A percentile compares a stretch with the other conserved stretches of the same genome.
Conservation (phyloP, 306 rosid species). For the Quercus parvula region DNA sequence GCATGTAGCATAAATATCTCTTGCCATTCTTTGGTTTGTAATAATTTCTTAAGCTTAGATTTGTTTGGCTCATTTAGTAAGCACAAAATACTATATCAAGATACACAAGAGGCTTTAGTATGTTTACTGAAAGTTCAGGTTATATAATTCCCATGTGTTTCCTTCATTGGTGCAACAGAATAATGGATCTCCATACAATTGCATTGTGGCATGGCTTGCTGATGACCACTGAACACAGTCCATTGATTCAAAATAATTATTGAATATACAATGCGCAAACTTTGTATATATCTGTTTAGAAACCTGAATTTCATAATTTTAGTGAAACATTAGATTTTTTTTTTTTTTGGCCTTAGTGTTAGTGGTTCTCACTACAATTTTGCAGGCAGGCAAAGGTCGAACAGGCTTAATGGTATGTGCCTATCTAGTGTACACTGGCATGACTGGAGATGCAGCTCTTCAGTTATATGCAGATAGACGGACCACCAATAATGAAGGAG, state of each 20-base stretch:
- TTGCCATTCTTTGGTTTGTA: background rate
- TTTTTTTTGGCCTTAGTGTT: slow-evolving; percentile 7
- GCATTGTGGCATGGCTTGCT: background rate
- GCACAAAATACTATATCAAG: background rate
- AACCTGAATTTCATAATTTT: background rate
- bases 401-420: slow-evolving; percentile 91
- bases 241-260: slow-evolving; percentile 1
- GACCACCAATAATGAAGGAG: slow-evolving; percentile 96
- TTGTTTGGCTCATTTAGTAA: background rate
- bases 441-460: slow-evolving; percentile 84
- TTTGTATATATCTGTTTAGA: background rate
- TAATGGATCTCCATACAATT: background rate
- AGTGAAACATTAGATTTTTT: background rate
- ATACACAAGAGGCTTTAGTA: background rate
- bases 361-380: slow-evolving; percentile 10
- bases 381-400: slow-evolving; percentile 98
- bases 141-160: background rate
- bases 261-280: background rate
- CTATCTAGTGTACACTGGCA: slow-evolving; percentile 76
- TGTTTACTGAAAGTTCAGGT: background rate
- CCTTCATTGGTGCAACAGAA: background rate
- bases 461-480: slow-evolving; percentile 83
- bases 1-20: background rate
- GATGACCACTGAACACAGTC: background rate
- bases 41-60: background rate